Evolutionary conservation across 257 asterid genomes (phyloP).

Genomic region (Handroanthus guayacan): DNA sequence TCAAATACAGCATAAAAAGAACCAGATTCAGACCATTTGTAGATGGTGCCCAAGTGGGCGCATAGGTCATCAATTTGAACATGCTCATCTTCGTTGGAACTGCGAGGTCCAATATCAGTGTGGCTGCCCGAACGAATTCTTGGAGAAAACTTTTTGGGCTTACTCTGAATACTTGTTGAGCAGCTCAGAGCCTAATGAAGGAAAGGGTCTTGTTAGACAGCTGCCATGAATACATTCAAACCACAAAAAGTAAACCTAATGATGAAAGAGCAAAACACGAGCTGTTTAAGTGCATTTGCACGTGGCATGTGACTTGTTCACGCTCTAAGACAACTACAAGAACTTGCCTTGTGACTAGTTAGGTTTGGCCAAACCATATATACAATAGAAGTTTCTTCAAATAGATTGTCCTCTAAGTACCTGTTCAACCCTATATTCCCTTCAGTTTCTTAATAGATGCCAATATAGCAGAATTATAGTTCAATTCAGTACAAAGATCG

Average conservation of each 20-base stretch:
- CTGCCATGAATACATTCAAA: background rate
- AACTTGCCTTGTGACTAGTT: background rate
- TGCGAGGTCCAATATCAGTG: slow-evolving; percentile 85
- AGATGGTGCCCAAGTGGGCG: slow-evolving; percentile 62
- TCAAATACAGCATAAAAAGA: slow-evolving; percentile 91
- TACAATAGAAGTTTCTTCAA: background rate
- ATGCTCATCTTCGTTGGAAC: slow-evolving; percentile 83
- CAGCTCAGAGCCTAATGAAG: slow-evolving; percentile 70
- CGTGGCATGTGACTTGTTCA: background rate
- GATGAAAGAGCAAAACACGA: background rate
- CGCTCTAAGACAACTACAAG: background rate
- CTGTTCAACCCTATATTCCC: background rate
- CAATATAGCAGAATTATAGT: slow-evolving; percentile 16
- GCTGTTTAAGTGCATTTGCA: background rate
- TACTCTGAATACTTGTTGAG: slow-evolving; percentile 63
- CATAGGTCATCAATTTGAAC: slow-evolving; percentile 76
- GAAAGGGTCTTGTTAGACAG: slow-evolving; percentile 24
- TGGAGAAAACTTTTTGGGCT: slow-evolving; percentile 54
- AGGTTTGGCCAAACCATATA: background rate
- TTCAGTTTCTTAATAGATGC: slow-evolving; percentile 12
- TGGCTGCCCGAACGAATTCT: slow-evolving; percentile 83
- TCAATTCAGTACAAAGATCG: slow-evolving; percentile 9
- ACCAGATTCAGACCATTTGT: slow-evolving; percentile 70
- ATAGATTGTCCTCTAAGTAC: background rate
- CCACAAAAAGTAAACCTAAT: slow-evolving; percentile 8